Evolutionary conservation across 1,139 yeast genomes (phyloP).

Genomic region (Pichia sp.): DNA sequence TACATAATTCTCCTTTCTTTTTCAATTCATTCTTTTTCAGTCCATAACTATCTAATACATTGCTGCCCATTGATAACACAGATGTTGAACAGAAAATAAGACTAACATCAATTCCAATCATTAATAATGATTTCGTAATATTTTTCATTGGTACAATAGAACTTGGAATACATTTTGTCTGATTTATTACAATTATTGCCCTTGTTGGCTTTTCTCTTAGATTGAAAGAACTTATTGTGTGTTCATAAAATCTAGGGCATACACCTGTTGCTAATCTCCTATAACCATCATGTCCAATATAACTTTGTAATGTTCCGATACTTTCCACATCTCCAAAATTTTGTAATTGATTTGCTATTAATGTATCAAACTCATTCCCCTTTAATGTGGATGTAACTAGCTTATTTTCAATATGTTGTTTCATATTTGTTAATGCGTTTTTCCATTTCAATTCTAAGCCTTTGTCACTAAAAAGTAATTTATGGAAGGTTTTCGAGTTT

Average conservation of each 20-base stretch:
- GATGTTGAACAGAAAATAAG: slow-evolving; percentile 22
- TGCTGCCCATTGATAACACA: slow-evolving; percentile 11
- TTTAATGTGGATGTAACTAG: slow-evolving; percentile 29
- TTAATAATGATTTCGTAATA: slow-evolving; percentile 28
- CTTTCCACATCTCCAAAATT: slow-evolving; percentile 4
- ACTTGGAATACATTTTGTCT: slow-evolving; percentile 17
- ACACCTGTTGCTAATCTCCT: slow-evolving; percentile 22
- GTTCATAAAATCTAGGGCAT: slow-evolving; percentile 26
- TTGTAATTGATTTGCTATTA: slow-evolving; percentile 1
- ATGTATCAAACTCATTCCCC: slow-evolving; percentile 21
- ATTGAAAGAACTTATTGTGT: slow-evolving; percentile 20
- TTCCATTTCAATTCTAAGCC: slow-evolving; percentile 34
- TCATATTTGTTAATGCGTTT: slow-evolving; percentile 30
- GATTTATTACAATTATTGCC: slow-evolving; percentile 30
- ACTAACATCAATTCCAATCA: slow-evolving; percentile 26
- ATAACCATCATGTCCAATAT: slow-evolving; percentile 10
- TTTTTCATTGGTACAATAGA: slow-evolving; percentile 28
- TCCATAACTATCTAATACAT: slow-evolving; percentile 12
- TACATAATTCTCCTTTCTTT: not conserved
- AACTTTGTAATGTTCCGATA: slow-evolving; percentile 7
- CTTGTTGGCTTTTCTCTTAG: slow-evolving; percentile 22
- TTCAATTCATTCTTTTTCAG: slow-evolving; percentile 4
- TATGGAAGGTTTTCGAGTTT: slow-evolving; percentile 19
- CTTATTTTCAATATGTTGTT: slow-evolving; percentile 26
- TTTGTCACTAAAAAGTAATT: slow-evolving; percentile 9